A percentile compares a stretch with the other conserved stretches of the same genome.
Conservation (phyloP, 208 protist genomes). For the Phytomonas francai region DNA sequence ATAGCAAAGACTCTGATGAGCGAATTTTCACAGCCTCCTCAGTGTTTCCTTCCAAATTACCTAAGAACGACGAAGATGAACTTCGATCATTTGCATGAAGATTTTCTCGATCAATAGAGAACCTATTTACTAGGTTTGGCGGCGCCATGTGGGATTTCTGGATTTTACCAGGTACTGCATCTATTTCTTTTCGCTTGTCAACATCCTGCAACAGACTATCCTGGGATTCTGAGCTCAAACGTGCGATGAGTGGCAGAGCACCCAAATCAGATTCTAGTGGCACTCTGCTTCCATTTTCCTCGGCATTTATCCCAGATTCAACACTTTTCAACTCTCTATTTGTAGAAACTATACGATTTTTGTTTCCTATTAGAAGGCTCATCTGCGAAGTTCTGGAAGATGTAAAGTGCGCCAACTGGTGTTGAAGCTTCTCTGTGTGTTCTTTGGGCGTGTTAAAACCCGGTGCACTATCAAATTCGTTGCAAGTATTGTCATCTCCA, state of each 20-base stretch:
- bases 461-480: background rate
- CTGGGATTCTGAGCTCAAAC: background rate
- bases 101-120: background rate
- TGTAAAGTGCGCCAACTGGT: background rate
- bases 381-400: background rate
- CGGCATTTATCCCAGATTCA: background rate
- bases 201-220: background rate
- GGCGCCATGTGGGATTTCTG: background rate
- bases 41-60: background rate
- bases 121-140: background rate
- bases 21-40: background rate
- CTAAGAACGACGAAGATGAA: background rate
- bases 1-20: background rate
- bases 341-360: background rate
- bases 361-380: background rate
- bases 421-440: background rate
- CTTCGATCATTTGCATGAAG: background rate
- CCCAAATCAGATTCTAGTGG: background rate
- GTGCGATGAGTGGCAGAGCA: background rate
- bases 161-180: background rate
- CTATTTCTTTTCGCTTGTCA: conserved; percentile 5
- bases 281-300: background rate
- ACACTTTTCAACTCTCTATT: background rate
- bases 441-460: background rate
- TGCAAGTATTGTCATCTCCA: background rate